Evolutionary conservation across 1,284 basidiomycete species (phyloP).

Genomic region (Ceratobasidium sp.): DNA sequence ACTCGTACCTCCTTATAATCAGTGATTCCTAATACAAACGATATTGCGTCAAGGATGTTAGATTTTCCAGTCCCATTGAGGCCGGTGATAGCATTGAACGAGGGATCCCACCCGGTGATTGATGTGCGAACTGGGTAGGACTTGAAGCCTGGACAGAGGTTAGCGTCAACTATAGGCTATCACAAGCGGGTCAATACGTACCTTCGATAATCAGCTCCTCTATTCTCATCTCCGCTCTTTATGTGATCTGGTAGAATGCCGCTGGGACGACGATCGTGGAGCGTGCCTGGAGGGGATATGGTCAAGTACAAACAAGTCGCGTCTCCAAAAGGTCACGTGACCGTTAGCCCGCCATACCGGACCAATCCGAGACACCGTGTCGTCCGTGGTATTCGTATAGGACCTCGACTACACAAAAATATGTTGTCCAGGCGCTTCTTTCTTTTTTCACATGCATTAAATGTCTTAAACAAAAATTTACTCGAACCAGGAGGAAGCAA

Average conservation of each 20-base stretch:
- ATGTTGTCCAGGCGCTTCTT: no score
- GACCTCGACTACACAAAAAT: no score
- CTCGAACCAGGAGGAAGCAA: no score
- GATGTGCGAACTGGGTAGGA: conserved; percentile 95
- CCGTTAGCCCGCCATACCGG: no score
- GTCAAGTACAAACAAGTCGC: conserved; percentile 26
- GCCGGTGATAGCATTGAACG: conserved; percentile 97
- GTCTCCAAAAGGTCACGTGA: conserved; percentile 13
- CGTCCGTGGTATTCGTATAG: no score
- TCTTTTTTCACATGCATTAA: no score
- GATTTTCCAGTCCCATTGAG: conserved; percentile 95
- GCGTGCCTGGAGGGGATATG: neutral
- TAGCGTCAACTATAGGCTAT: neutral
- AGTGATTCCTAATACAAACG: conserved; percentile 95
- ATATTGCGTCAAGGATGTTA: conserved; percentile 97
- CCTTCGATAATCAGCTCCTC: conserved; percentile 84
- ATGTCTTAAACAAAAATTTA: no score
- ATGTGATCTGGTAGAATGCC: neutral
- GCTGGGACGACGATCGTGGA: neutral
- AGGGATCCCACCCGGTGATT: conserved; percentile 93
- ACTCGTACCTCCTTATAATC: conserved; percentile 81
- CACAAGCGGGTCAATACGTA: conserved; percentile 43
- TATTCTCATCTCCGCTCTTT: conserved; percentile 62
- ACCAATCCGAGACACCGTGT: no score
- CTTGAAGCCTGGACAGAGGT: conserved; percentile 77